Evolutionary conservation across 2,329 filamentous ascomycete species (phyloP), one percentile per base, ranked within the genome.

Genomic region (Hymenoscyphus salicellus): DNA sequence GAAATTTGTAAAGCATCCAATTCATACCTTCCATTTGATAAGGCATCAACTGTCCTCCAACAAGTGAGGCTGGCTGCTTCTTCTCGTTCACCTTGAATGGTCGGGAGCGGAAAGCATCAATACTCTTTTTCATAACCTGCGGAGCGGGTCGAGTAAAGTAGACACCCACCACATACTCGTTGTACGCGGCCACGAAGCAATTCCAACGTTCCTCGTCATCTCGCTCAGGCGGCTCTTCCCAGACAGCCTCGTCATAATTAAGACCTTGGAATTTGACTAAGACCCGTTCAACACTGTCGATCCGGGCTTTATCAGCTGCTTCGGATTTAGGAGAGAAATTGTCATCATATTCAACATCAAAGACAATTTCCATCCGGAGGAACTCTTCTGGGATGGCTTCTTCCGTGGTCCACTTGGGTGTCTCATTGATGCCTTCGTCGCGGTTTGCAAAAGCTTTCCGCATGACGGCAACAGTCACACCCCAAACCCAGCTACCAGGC

Each of bases 11-110:
- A 65, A 97, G 89, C 2, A 99, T 84, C 93, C 95, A 99, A 72
- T 98, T 97, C 60, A 97, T 81, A 23, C 95, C 95, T 65, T 97
- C 91, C 55, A 96, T 79, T 75, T 99, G 95, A 73, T 99, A 98
- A 38, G 87, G 86, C 93, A 98, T 98, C 65, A 98, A 81, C 69
- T 93, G 86, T 28, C 93, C 93, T 41, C 91, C 88, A 36, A 85
- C 85, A 7, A 98, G 81, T 16, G 87, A 87, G 0, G 83, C 79
- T 0, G 95, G 95, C 73, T 98, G 94, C 16, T 81, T 78, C 43
- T 87, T 81, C 68, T 92, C 83, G 69, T 92, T 85, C 16, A 92
- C 80, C 4, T 84, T 81, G 71, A 97, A 97, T 55, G 89, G 80
- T 49, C 83, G 79, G 11, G 79, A 77, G 67, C 92, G 88, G 69